A percentile compares a stretch with the other conserved stretches of the same genome.
Conservation (phyloP, 352 stramenopile species). For the Globisporangium acanthophoron region DNA sequence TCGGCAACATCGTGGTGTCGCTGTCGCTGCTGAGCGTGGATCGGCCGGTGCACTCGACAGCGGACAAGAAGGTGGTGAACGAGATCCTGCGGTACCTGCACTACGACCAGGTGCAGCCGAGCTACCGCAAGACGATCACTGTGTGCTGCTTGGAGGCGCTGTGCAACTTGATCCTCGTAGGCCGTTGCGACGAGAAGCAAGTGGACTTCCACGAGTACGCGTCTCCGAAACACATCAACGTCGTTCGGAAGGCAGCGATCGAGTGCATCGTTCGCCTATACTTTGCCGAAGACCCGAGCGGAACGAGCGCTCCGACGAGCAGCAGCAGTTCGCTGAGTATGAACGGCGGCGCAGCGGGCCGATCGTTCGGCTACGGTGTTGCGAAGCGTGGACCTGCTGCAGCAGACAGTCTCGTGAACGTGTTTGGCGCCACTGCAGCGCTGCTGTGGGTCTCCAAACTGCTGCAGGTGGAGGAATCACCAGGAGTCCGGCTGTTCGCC, state of each 20-base stretch:
- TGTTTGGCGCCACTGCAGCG: conserved; percentile 60
- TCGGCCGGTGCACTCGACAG: conserved; percentile 35
- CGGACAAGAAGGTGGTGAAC: conserved; percentile 45
- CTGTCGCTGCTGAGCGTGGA: conserved; percentile 69
- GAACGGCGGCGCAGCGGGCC: conserved; percentile 5
- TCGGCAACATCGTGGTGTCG: conserved; percentile 70
- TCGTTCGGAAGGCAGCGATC: conserved; percentile 79
- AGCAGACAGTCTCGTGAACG: conserved; percentile 34
- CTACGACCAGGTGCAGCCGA: conserved; percentile 83
- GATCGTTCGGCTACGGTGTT: conserved; percentile 1
- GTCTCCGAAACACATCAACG: conserved; percentile 62
- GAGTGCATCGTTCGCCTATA: conserved; percentile 81
- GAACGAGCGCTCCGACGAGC: conserved; percentile 11
- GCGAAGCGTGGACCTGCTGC: conserved; percentile 11
- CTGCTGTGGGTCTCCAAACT: conserved; percentile 66
- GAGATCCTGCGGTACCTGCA: conserved; percentile 79
- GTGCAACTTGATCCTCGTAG: conserved; percentile 70
- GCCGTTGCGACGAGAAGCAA: conserved; percentile 57
- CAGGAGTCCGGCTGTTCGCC: conserved; percentile 65
- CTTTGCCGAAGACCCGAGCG: conserved; percentile 69
- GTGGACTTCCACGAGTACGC: conserved; percentile 72
- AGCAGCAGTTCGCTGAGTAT: conserved; percentile 8
- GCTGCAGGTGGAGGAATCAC: conserved; percentile 58
- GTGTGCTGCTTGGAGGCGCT: conserved; percentile 78
- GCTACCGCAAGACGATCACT: conserved; percentile 76